Percentiles rank a stretch among this genome's conserved stretches.
Conservation (phyloP, 371 early-diverging fungal species). For the Capniomyces stellatus region DNA sequence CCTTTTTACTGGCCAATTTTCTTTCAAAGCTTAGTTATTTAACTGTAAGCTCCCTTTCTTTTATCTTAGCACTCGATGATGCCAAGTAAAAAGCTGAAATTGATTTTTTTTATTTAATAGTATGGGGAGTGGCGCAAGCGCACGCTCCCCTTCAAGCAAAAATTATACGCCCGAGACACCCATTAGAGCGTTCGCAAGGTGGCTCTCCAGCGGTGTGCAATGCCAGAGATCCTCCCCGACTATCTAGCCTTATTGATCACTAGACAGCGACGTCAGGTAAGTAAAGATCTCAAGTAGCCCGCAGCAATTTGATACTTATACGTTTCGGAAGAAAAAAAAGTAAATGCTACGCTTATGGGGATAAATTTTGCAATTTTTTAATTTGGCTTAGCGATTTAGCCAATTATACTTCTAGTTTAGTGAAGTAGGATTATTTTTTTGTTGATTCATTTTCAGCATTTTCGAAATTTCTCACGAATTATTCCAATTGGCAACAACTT, state of each 20-base stretch:
- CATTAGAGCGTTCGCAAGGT: not conserved
- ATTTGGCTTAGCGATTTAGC: not conserved
- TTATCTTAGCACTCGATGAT: too few relatives aligned
- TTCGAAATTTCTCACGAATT: not conserved
- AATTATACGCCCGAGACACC: conserved; percentile 2
- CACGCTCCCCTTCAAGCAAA: conserved; percentile 2
- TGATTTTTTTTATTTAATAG: too few relatives aligned
- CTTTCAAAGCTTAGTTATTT: too few relatives aligned
- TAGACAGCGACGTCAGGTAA: not conserved
- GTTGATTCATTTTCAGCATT: not conserved
- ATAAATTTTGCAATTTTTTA: not conserved
- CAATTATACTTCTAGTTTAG: not conserved
- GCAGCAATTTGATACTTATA: not conserved
- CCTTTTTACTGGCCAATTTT: too few relatives aligned
- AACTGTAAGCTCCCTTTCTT: too few relatives aligned
- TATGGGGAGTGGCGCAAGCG: too few relatives aligned
- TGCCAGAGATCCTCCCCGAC: not conserved
- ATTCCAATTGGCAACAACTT: not conserved
- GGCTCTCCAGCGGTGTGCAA: conserved; percentile 1
- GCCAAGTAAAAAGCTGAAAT: too few relatives aligned
- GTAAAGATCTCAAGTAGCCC: not conserved
- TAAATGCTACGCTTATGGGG: not conserved
- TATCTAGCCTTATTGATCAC: conserved; percentile 1
- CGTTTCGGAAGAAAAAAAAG: not conserved
- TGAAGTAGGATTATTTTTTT: not conserved